Evolutionary conservation across 805 yeast genomes (phyloP), one percentile per base, ranked within the genome.

Genomic region (Torulaspora maleeae): DNA sequence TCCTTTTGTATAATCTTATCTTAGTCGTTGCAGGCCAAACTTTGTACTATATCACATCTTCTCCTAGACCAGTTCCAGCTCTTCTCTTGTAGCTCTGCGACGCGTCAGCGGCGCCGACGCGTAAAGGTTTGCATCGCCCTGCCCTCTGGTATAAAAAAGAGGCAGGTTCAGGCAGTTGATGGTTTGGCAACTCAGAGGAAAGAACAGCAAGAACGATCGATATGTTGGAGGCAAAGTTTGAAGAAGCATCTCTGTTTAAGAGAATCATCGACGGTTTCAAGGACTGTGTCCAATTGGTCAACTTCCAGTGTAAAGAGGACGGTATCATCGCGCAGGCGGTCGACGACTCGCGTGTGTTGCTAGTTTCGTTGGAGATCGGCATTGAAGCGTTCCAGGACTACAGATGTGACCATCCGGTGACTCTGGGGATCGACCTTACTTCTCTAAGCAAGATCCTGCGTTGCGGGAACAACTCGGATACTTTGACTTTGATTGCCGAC

Each of bases 301-400:
- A 93, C 76, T 87, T 93, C 76, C 93, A 89, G 73, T 93, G 97
- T 73, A 80, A 95, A n/a, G 93, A 86, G 67, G 78, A 81, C 51
- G 99, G 99, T 55, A 83, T 93, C 60, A 84, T 95, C 9, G 91
- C 95, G 17, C 98, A 93, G 74, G 98, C 99, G 22, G 93, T 93
- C 56, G 99, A 93, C 70, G 95, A 89, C 65, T 89, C 99, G 22
- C 87, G 97, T 75, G 96, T 93, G 48, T 78, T 90, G 52, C 77
- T 93, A 53, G 96, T 91, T 33, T 85, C 95, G 16, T 74, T 93
- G 52, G 79, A 86, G 57, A 83, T 93, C 55, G 95, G 95, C 48
- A 80, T 82, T 52, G 90, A 86, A 50, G 90, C 95, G 10, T 93
- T 93, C 73, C 76, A 80, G 49, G 91, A 85, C 56, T 93, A 86